Base-by-base conservation (phyloP, 768 basidiomycete genomes). In the Tricholoma bakamatsutake region DNA sequence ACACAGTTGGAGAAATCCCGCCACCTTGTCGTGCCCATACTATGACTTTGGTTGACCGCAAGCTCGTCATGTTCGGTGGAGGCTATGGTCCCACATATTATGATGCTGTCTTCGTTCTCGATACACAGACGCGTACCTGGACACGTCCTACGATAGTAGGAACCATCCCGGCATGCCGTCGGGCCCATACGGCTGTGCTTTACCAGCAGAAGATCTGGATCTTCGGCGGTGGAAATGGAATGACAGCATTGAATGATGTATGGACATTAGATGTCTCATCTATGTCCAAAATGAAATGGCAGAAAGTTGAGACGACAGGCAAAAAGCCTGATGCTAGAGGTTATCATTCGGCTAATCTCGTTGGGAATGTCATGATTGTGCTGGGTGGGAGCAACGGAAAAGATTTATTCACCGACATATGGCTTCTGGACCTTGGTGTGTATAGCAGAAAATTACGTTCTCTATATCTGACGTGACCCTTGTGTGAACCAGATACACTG, bases 221-320 rank as follows among this genome's bases (percentile, higher is more conserved):
- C 3, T 97, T 96, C 63, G 95, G 93, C 7, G 93, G 95, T n/a
- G 94, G 95, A 2, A 95, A 93, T 56, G 95, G 95, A 0, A 76
- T 87, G 73, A 81, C 81, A n/a, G 93, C 95, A 0, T 76, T 97
- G 54, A 90, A 91, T 61, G 94, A 97, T 67, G 73, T 95, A 17
- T 96, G 93, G 93, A 83, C 87, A 13, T 73, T 96, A 21, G 91
- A 96, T 55, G 81, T 88, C 0, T 77, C 72, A 33, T 59, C 58
- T 8, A 57, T 64, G 34, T 56, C 47, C 12, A 56, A 55, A 33
- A 66, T 66, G 65, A 64, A 59, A 35, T 78, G 76, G 76, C 70
- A 74, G 58, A 62, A 83, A 59, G 63, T 91, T 46, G 61, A 79
- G 61, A 84, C 87, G 1, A 63, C 66, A 0, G 83, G 85, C 0